Evolutionary conservation across 345 rosid genomes (phyloP), one percentile per base, ranked within the genome.

Genomic region (Citropsis articulata): DNA sequence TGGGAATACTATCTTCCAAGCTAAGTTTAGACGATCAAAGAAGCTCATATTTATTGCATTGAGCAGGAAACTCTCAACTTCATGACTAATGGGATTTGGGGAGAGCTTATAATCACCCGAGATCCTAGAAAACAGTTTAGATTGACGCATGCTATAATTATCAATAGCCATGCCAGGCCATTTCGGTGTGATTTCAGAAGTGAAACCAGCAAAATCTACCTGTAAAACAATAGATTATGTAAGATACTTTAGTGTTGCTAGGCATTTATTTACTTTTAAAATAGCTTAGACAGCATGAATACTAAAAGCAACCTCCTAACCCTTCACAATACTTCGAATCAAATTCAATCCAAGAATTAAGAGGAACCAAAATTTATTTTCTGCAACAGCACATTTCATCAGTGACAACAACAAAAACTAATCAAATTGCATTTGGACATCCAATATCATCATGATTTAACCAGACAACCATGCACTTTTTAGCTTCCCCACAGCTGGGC

Each of bases 1-100:
- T 36, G 98, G 99, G 87, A 96, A 96, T 36, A 96, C 72, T 78
- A 96, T 88, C 87, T 88, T 95, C 99, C 99, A 93, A 18, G 99
- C 99, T 61, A 93, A 71, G 87, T 87, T 91, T 71, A 96, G 79
- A 64, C 98, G 92, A 79, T 96, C 93, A 8, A 96, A 86, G 85
- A 96, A 90, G 83, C 84, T 91, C 98, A 93, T 89, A 84, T 89
- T 89, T 57, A 91, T 87, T 62, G 96, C 90, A 66, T 86, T 89
- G 60, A 87, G 75, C 71, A 95, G 93, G 78, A 95, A 92, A 84
- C 81, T 85, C 82, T 95, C 97, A 9, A 90, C 82, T 66, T 92
- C 99, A 75, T 82, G 90, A 77, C 75, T 81, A 38, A 88, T 71
- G 65, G 98, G 82, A 87, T 81, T 82, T 59, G 88, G 76, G 73